Evolutionary conservation across 371 early-diverging fungal species (phyloP).

Genomic region (Actinomucor elegans): DNA sequence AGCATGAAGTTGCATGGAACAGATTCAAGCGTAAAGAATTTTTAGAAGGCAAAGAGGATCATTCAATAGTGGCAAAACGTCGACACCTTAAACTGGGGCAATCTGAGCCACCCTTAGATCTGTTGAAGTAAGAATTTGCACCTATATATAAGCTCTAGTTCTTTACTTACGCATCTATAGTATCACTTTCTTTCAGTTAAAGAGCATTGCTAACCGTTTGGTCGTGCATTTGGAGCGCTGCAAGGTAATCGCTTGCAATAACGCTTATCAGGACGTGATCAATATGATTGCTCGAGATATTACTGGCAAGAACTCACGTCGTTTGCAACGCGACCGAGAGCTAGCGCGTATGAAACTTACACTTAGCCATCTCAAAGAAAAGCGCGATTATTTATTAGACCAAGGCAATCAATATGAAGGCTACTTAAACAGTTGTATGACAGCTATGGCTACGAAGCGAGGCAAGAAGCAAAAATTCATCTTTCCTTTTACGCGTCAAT

Average conservation of each 20-base stretch:
- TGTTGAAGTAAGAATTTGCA: slow-evolving; percentile 34
- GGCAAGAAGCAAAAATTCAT: slow-evolving; percentile 72
- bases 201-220: slow-evolving; percentile 31
- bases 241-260: slow-evolving; percentile 26
- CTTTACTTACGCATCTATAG: slow-evolving; percentile 5
- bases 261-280: slow-evolving; percentile 84
- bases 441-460: slow-evolving; percentile 80
- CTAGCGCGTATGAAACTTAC: slow-evolving; percentile 75
- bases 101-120: slow-evolving; percentile 31
- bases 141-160: neutral
- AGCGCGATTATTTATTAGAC: slow-evolving; percentile 74
- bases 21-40: slow-evolving; percentile 56
- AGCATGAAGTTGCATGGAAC: slow-evolving; percentile 74
- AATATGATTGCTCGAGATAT: slow-evolving; percentile 92
- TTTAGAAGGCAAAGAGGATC: slow-evolving; percentile 12
- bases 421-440: slow-evolving; percentile 89
- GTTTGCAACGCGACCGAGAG: slow-evolving; percentile 77
- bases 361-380: slow-evolving; percentile 78
- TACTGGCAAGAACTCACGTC: slow-evolving; percentile 87
- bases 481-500: slow-evolving; percentile 89
- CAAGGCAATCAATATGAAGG: slow-evolving; percentile 88
- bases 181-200: slow-evolving; percentile 35
- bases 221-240: slow-evolving; percentile 41
- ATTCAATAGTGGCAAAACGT: slow-evolving; percentile 23
- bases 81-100: slow-evolving; percentile 33